Evolutionary conservation across 2,329 filamentous ascomycete genomes (phyloP), one percentile per base, ranked within the genome.

Genomic region (Orbilia oligospora): DNA sequence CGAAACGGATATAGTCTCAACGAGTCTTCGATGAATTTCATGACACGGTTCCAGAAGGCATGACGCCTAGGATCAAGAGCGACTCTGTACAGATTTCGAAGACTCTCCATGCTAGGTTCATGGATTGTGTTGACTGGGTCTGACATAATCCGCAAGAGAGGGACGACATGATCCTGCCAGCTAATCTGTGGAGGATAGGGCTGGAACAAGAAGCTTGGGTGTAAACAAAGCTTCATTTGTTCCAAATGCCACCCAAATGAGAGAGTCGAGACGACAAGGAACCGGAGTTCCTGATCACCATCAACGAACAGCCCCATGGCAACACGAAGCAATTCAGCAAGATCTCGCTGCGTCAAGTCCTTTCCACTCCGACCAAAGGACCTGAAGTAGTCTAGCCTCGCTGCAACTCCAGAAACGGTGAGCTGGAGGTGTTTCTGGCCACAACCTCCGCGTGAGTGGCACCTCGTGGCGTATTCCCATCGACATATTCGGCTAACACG

Each of bases 141-240:
- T 9, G 75, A 78, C 18, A 78, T 30, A 5, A 78, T 72, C 1
- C 41, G 58, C 0, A 78, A 30, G 27, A 72, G 16, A 6, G 68
- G 75, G 2, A 64, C 20, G 24, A 78, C 46, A 36, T 78, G 75
- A n/a, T 69, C 68, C n/a, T 20, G 61, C 49, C 44, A 78, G 46
- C 63, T 78, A 12, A 78, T 65, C 22, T 55, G 38, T 20, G 75
- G 58, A 0, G 22, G 27, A n/a, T 58, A 69, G 1, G 48, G 33
- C 18, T 78, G 75, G 33, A 38, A 41, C 14, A 78, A 27, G 41
- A 78, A 72, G 0, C n/a, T 20, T 2, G 75, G 63, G n/a, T 51
- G n/a, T 8, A 78, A n/a, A 18, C 68, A 78, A 2, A 24, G 33
- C n/a, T 64, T 68, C 10, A 78, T 5, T 20, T 69, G 68, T 5